Evolutionary conservation across 345 rosid species (phyloP).

Genomic region (Eucalyptus sp.): DNA sequence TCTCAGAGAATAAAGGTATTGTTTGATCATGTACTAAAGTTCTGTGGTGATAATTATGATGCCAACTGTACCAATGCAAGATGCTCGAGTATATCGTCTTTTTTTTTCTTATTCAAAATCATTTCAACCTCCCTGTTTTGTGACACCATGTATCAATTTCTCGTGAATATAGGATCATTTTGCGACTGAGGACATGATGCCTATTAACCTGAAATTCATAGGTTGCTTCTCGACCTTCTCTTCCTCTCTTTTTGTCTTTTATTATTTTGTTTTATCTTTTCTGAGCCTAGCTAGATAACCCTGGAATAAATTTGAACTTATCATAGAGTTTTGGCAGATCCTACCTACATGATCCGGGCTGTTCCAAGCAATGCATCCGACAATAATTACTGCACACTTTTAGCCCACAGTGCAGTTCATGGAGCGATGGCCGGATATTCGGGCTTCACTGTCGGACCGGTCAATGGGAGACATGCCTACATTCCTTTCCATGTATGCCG

Average conservation of each 20-base stretch:
- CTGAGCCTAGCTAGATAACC: not conserved
- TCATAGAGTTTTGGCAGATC: constrained; percentile 37
- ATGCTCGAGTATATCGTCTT: not conserved
- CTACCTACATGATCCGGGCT: constrained; percentile 89
- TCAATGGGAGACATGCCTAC: constrained; percentile 69
- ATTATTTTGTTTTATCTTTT: not conserved
- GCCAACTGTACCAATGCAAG: not conserved
- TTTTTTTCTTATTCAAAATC: not conserved
- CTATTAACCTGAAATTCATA: constrained; percentile 74
- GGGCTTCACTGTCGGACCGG: constrained; percentile 69
- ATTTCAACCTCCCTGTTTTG: not conserved
- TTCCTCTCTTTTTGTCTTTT: not conserved
- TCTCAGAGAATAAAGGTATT: constrained; percentile 63
- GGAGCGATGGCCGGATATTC: constrained; percentile 97
- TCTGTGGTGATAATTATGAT: not conserved
- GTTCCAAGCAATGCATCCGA: constrained; percentile 83
- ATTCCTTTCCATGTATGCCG: constrained; percentile 53
- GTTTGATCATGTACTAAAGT: not conserved
- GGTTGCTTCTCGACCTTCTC: constrained; percentile 17
- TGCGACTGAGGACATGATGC: constrained; percentile 27
- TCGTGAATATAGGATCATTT: constrained; percentile 42
- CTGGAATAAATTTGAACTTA: not conserved
- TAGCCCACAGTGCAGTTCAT: constrained; percentile 80
- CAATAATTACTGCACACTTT: constrained; percentile 84
- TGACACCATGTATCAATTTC: not conserved